Conservation (phyloP, 768 basidiomycete genomes). For the Tulasnella sp. region DNA sequence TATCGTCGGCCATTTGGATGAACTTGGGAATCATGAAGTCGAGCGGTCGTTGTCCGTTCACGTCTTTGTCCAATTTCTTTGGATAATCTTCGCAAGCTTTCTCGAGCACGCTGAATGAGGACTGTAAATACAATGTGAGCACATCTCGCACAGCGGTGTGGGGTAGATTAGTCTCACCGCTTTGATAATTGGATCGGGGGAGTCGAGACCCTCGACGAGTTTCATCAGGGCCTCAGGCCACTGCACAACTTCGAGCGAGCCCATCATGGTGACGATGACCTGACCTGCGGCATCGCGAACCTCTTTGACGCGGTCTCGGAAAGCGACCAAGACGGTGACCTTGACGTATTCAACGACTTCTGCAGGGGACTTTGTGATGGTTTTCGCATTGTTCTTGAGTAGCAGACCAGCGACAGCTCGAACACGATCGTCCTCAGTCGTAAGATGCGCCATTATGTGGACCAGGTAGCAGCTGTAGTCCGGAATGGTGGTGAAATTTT, state of each 20-base stretch:
- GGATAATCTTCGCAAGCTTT: slow-evolving; percentile 98
- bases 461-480: slow-evolving; percentile 96
- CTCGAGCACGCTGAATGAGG: slow-evolving; percentile 88
- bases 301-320: slow-evolving; percentile 76
- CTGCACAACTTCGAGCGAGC: slow-evolving; percentile 80
- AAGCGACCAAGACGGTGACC: slow-evolving; percentile 70
- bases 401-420: slow-evolving; percentile 94
- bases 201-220: slow-evolving; percentile 76
- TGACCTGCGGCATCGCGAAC: slow-evolving; percentile 92
- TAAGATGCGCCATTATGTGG: slow-evolving; percentile 79
- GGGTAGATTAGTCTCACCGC: slow-evolving; percentile 59
- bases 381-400: slow-evolving; percentile 90
- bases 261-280: slow-evolving; percentile 85
- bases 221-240: slow-evolving; percentile 94
- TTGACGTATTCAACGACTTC: slow-evolving; percentile 73
- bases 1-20: slow-evolving; percentile 80
- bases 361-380: slow-evolving; percentile 63
- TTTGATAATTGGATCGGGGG: slow-evolving; percentile 67
- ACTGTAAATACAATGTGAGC: slow-evolving; percentile 46
- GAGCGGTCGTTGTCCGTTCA: slow-evolving; percentile 87
- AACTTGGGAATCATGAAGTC: slow-evolving; percentile 98
- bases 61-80: slow-evolving; percentile 88
- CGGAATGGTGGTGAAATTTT: slow-evolving; percentile 85
- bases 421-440: slow-evolving; percentile 85
- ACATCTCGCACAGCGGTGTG: slow-evolving; percentile 8